These are phyloP conservation scores for Cladosporium sp. DNA, from an alignment of 2,329 filamentous ascomycete species.

Conservation along the genomic window DNA sequence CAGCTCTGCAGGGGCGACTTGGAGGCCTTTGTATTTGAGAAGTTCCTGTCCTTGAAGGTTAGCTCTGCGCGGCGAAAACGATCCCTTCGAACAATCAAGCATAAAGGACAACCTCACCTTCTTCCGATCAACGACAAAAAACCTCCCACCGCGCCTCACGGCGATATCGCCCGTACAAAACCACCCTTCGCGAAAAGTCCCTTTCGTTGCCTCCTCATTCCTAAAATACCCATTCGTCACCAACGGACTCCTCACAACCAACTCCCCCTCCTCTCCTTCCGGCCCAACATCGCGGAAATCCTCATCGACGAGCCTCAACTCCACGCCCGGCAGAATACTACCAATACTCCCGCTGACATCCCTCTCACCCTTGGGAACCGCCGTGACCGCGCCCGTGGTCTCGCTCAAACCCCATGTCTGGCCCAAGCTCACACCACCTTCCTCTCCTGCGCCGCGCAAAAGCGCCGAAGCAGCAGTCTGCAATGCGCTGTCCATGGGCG, in stretches of 20 bases:
- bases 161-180: slow-evolving; percentile 90
- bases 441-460: slow-evolving; percentile 16
- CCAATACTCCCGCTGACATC: slow-evolving; percentile 31
- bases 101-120: slow-evolving; percentile 20
- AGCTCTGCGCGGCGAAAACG: slow-evolving; percentile 1
- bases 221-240: slow-evolving; percentile 75
- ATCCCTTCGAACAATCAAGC: not conserved
- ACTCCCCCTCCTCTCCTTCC: slow-evolving; percentile 60
- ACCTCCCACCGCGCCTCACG: slow-evolving; percentile 71
- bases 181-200: slow-evolving; percentile 71
- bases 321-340: slow-evolving; percentile 35
- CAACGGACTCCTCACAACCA: slow-evolving; percentile 72
- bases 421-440: slow-evolving; percentile 30
- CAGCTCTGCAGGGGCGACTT: slow-evolving; percentile 45
- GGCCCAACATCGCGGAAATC: slow-evolving; percentile 43
- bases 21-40: slow-evolving; percentile 50
- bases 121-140: slow-evolving; percentile 78
- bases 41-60: slow-evolving; percentile 51
- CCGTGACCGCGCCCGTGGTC: slow-evolving; percentile 32
- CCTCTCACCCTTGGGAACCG: slow-evolving; percentile 33
- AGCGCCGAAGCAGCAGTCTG: slow-evolving; percentile 36
- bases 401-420: slow-evolving; percentile 36
- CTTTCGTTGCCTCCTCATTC: slow-evolving; percentile 63
- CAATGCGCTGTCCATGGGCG: slow-evolving; percentile 35
- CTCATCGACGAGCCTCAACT: slow-evolving; percentile 39